Conservation (phyloP, 139 green algal genomes). For the Chlorella sp. region DNA sequence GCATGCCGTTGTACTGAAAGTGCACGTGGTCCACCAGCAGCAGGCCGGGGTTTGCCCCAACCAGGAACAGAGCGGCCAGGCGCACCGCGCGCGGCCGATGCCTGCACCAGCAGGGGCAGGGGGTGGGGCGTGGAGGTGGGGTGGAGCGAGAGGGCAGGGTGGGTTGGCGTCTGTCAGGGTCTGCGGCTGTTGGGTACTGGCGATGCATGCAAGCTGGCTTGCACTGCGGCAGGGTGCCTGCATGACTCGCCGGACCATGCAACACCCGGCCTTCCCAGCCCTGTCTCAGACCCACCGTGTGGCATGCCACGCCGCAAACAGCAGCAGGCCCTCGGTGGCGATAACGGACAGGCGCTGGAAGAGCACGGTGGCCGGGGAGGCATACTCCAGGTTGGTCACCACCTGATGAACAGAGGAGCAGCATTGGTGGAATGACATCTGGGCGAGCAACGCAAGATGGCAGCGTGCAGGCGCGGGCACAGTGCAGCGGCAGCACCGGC, state of each 20-base stretch:
- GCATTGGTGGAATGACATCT: neutral
- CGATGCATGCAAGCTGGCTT: too few species aligned
- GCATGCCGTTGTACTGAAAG: conserved; percentile 98
- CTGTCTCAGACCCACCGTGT: conserved; percentile 30
- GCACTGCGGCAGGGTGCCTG: too few species aligned
- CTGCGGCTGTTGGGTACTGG: too few species aligned
- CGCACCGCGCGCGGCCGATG: neutral
- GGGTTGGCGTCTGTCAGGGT: too few species aligned
- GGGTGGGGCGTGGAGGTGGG: too few species aligned
- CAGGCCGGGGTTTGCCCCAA: conserved; percentile 77
- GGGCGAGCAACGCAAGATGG: too few species aligned
- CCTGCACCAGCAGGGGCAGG: too few species aligned
- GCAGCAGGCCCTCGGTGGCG: conserved; percentile 68
- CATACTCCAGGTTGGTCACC: conserved; percentile 76
- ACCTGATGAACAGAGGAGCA: conserved; percentile 17
- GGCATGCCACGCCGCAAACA: conserved; percentile 52
- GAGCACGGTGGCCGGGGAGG: conserved; percentile 68
- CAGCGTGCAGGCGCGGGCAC: too few species aligned
- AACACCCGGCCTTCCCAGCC: neutral
- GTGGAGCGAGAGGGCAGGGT: too few species aligned
- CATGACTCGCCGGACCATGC: too few species aligned
- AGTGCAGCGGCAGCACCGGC: too few species aligned
- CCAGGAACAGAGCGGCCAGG: conserved; percentile 49
- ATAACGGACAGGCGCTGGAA: conserved; percentile 88
- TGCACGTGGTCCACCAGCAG: conserved; percentile 98